Base-by-base conservation (phyloP, 1,284 basidiomycete species). In the Lentinula novae-zelandiae region DNA sequence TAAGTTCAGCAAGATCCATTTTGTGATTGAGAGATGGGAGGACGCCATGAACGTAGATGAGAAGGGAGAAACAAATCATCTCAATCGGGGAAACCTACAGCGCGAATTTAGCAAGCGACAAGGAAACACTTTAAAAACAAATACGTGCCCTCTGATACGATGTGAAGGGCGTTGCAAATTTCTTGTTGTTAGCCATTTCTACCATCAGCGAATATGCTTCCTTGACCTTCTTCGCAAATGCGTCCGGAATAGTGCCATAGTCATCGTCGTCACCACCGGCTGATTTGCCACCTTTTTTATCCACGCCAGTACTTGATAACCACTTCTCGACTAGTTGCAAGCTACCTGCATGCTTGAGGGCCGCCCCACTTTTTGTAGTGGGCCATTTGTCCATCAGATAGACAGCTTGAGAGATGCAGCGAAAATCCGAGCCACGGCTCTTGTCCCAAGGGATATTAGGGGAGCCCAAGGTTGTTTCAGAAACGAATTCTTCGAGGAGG, bases 71-170 rank as follows among this genome's bases (percentile, higher is more conserved):
- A 65, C 78, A 72, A 39, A 87, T 76, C 63, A 90, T 82, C 68
- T 90, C 88, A 40, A 88, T 75, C 0, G 88, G 88, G 0, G 85
- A 77, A 5, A 89, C 76, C 48, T 82, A 15, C 0, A 44, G 17
- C 9, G 8, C 12, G 7, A 20, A 22, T 22, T 60, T 17, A 61
- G 31, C 22, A 17, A 39, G 15, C 38, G n/a, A 1, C 38, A n/a
- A 36, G 13, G 17, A 56, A 12, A 22, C 12, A 33, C 2, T 15
- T 27, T 2, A 46, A 31, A 27, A 40, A 22, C 2, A 22, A 57
- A 4, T 20, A 52, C 48, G 48, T 9, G 52, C 60, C 53, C 57
- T 61, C 22, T 36, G 53, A 42, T 61, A 57, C 9, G 46, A 48
- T 3, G 82, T 58, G 73, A 72, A 61, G 77, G 68, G 62, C 72